Percentiles rank a stretch among this genome's conserved stretches.
phyloP scores from a whole-genome alignment of 208 protist species.

The Crithidia mellificae region DNA sequence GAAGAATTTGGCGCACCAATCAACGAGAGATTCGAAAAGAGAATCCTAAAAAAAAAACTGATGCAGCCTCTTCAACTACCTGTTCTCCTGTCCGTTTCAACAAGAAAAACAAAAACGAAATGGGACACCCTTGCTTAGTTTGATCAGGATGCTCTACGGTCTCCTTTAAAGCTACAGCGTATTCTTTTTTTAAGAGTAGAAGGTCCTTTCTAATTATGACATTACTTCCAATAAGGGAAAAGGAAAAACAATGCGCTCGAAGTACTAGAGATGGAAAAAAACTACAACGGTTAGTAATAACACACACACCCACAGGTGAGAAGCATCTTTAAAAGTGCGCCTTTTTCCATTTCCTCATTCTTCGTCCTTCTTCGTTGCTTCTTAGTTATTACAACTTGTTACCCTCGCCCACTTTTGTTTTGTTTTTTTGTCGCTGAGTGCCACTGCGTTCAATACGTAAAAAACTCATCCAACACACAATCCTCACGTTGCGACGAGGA shows the following conservation, averaged over 20 bases:
- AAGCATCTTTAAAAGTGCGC: no score
- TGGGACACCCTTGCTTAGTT: no score
- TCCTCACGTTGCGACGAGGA: background rate
- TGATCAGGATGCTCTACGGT: no score
- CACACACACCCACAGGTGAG: background rate
- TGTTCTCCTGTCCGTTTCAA: no score
- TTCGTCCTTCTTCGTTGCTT: constrained; percentile 5
- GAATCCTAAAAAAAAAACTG: no score
- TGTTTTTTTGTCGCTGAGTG: background rate
- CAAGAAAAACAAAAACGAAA: background rate
- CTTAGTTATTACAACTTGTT: constrained; percentile 1
- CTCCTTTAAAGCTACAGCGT: constrained; percentile 1
- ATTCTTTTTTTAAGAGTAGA: constrained; percentile 1
- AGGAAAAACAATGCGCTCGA: background rate
- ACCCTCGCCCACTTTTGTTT: no score
- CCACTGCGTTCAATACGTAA: constrained; percentile 2
- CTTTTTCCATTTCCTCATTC: background rate
- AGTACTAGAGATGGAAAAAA: constrained; percentile 4
- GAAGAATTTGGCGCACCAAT: no score
- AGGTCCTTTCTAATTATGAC: background rate
- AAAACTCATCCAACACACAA: constrained; percentile 1
- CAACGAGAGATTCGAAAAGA: no score
- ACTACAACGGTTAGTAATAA: background rate
- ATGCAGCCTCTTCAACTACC: no score
- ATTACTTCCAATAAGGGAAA: background rate